These are phyloP conservation scores for Capsicum chinense DNA, from an alignment of 257 asterid genomes.

Conservation along the genomic window DNA sequence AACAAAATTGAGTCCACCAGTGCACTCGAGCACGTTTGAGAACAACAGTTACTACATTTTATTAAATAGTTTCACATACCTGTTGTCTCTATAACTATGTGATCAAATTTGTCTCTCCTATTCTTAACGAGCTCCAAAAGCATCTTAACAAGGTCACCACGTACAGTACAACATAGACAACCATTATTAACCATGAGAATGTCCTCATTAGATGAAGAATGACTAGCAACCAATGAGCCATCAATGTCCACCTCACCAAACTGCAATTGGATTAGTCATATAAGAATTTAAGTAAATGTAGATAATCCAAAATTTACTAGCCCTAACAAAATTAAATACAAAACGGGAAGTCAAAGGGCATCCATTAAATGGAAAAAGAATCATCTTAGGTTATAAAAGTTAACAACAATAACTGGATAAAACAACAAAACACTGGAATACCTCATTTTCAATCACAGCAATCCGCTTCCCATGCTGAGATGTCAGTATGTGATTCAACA, in stretches of 20 bases:
- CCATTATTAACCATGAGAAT: slow-evolving; percentile 97
- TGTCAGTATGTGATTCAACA: slow-evolving; percentile 90
- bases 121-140: slow-evolving; percentile 89
- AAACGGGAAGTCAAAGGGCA: slow-evolving; percentile 15
- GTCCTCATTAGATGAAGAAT: slow-evolving; percentile 87
- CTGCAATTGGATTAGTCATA: slow-evolving; percentile 50
- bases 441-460: slow-evolving; percentile 98
- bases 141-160: slow-evolving; percentile 97
- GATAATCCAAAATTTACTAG: slow-evolving; percentile 2
- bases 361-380: slow-evolving; percentile 5
- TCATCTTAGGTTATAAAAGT: background rate
- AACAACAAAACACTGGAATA: slow-evolving; percentile 37
- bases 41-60: slow-evolving; percentile 15
- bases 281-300: background rate
- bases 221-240: slow-evolving; percentile 92
- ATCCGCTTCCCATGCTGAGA: slow-evolving; percentile 93
- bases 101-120: slow-evolving; percentile 80
- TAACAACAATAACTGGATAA: background rate
- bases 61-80: slow-evolving; percentile 48
- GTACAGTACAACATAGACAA: slow-evolving; percentile 92
- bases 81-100: slow-evolving; percentile 95
- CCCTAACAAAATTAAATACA: background rate
- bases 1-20: background rate
- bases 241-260: slow-evolving; percentile 99
- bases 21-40: background rate